Base-by-base conservation (phyloP, 2,329 filamentous ascomycete species). In the Fusarium metavorans region DNA sequence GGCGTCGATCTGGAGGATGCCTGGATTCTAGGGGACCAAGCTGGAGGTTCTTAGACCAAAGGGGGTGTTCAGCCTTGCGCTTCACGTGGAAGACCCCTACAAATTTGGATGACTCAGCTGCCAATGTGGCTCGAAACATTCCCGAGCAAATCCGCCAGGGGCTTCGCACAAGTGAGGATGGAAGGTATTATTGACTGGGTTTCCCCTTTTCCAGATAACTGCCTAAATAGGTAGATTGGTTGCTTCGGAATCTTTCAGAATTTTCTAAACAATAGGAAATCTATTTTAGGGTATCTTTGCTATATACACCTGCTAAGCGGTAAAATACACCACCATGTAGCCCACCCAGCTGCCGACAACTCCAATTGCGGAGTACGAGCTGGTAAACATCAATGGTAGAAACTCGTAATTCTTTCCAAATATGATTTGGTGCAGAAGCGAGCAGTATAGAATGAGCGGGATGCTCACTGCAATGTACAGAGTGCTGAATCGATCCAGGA, bases 261-360 rank as follows among this genome's bases (percentile, higher is more conserved):
- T 39, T 56, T 45, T 23, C n/a, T 23, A 30, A 43, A 32, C 57
- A 39, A 69, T 63, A 70, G 27, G 50, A 45, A 73, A 66, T 71
- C 59, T 76, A 76, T 71, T 71, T 70, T 58, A 27, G 73, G 79
- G 76, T 79, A 80, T 79, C 76, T 41, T 61, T 60, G 56, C 37
- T 68, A 67, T 64, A 35, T 59, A 43, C 45, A 60, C 41, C 37
- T 56, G 43, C 80, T 66, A 90, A 37, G 88, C 88, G 8, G 88
- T 87, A 79, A 98, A 95, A 84, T 96, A 98, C 60, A 98, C 95
- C 35, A 97, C 94, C 85, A 95, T 91, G 82, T 98, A 98, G 11
- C 97, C 95, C 45, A 98, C 79, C 96, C 96, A 98, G 84, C 97
- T 98, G 4, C 95, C 95, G 20, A 98, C 91, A 1, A 98, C 95